These are phyloP conservation scores for Cladobotryum mycophilum DNA, from an alignment of 2,329 filamentous ascomycete species.

Conservation along the genomic window DNA sequence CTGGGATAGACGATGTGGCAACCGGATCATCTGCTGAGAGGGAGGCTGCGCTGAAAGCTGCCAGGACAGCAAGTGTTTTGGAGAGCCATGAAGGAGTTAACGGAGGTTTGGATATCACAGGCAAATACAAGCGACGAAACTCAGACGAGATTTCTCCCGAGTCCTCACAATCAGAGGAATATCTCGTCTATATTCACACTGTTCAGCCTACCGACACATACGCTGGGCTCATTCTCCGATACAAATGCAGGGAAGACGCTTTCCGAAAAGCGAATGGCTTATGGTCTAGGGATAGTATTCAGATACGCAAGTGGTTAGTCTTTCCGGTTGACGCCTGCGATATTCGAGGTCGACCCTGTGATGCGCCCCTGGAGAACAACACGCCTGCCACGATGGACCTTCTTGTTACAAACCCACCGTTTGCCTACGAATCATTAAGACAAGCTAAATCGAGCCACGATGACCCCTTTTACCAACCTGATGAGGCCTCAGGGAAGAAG, in stretches of 20 bases:
- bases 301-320: slow-evolving; percentile 72
- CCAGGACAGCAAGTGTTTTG: slow-evolving; percentile 52
- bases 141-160: slow-evolving; percentile 54
- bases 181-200: slow-evolving; percentile 84
- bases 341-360: slow-evolving; percentile 66
- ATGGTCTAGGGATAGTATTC: slow-evolving; percentile 90
- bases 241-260: slow-evolving; percentile 75
- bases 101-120: slow-evolving; percentile 48
- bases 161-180: slow-evolving; percentile 62
- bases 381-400: slow-evolving; percentile 41
- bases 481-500: neutral
- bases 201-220: slow-evolving; percentile 80
- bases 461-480: neutral
- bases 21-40: slow-evolving; percentile 48
- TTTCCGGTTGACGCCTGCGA: slow-evolving; percentile 87
- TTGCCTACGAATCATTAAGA: slow-evolving; percentile 13
- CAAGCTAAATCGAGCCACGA: slow-evolving; percentile 8
- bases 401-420: slow-evolving; percentile 42
- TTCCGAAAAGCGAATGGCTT: slow-evolving; percentile 86
- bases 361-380: slow-evolving; percentile 38
- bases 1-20: slow-evolving; percentile 43
- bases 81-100: slow-evolving; percentile 57
- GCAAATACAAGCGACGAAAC: slow-evolving; percentile 58
- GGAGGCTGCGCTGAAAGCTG: slow-evolving; percentile 48
- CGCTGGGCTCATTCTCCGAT: slow-evolving; percentile 83